Evolutionary conservation across 768 basidiomycete species (phyloP).

Genomic region (Mycena epipterygia): DNA sequence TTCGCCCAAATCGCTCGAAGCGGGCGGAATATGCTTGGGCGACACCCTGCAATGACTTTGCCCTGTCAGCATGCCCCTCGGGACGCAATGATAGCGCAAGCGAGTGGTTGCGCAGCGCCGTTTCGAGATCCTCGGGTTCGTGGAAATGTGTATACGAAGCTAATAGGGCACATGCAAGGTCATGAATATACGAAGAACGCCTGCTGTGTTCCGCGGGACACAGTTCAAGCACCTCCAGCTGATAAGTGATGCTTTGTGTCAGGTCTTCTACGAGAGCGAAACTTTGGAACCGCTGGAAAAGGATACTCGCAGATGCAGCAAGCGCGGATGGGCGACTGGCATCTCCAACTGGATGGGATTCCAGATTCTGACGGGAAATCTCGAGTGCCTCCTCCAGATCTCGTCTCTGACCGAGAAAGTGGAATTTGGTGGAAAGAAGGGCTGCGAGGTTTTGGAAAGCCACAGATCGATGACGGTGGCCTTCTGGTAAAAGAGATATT

Average conservation of each 20-base stretch:
- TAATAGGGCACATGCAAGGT: not conserved
- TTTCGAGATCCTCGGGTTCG: not conserved
- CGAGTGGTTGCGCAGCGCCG: not conserved
- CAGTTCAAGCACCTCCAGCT: not conserved
- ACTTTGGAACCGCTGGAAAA: not conserved
- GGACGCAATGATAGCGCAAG: constrained; percentile 1
- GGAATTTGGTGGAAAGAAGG: not conserved
- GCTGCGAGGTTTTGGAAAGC: not conserved
- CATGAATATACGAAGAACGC: not conserved
- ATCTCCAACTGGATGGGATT: too few relatives aligned
- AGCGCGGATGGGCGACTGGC: too few relatives aligned
- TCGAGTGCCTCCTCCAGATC: not conserved
- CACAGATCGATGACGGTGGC: not conserved
- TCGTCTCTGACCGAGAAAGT: not conserved
- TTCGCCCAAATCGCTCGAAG: not conserved
- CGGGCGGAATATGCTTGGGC: not conserved
- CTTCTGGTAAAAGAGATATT: too few relatives aligned
- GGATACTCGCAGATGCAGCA: not conserved
- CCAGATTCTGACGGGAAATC: not conserved
- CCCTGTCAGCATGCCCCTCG: not conserved
- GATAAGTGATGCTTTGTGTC: not conserved
- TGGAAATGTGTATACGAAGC: not conserved
- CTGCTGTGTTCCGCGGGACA: not conserved
- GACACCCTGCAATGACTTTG: not conserved
- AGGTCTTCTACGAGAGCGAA: not conserved